A percentile compares a stretch with the other conserved stretches of the same genome.
These are phyloP conservation scores for Vigna angularis DNA, from an alignment of 306 rosid species.

Conservation along the genomic window DNA sequence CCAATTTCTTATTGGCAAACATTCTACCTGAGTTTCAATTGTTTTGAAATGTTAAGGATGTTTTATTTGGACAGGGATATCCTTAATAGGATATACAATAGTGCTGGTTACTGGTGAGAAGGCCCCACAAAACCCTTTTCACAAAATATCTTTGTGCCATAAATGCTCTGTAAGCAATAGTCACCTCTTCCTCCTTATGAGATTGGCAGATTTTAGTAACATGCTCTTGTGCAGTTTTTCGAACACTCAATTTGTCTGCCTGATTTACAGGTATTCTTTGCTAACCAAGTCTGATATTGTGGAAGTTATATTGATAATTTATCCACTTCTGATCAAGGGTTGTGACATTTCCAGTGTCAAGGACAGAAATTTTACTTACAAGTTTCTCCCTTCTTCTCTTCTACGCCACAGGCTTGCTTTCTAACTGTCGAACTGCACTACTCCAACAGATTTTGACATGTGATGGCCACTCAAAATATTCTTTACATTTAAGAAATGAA, in stretches of 20 bases:
- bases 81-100: neutral
- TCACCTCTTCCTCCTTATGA: constrained; percentile 1
- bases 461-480: neutral
- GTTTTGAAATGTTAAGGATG: neutral
- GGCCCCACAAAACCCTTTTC: constrained; percentile 11
- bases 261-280: neutral
- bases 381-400: constrained; percentile 18
- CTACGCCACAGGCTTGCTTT: neutral
- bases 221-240: neutral
- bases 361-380: neutral
- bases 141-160: neutral
- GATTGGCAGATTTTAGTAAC: neutral
- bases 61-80: neutral
- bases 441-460: neutral
- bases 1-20: neutral
- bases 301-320: neutral
- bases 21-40: neutral
- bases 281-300: neutral
- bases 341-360: neutral
- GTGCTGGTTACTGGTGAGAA: neutral
- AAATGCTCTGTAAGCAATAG: neutral
- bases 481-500: constrained; percentile 1
- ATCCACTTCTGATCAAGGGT: neutral
- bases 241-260: neutral
- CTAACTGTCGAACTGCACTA: neutral